These are phyloP conservation scores for Eimeria maxima DNA, from an alignment of 169 alveolate genomes.

Conservation along the genomic window DNA sequence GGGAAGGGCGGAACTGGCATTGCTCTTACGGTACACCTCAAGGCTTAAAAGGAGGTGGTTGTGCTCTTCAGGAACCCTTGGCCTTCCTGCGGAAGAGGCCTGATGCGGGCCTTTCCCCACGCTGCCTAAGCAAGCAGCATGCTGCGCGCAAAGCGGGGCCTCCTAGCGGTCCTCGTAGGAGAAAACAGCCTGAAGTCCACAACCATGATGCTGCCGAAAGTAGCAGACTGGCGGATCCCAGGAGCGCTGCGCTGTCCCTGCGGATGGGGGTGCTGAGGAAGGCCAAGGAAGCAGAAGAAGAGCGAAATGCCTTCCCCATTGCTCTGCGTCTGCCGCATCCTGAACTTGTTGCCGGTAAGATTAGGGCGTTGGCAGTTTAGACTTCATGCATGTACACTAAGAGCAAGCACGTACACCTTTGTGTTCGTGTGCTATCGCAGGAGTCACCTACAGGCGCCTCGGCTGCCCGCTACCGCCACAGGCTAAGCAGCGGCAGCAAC, in stretches of 20 bases:
- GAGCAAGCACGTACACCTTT: neutral
- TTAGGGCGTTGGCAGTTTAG: no score
- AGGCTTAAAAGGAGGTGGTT: neutral
- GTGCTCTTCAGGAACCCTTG: neutral
- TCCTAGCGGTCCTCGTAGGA: neutral
- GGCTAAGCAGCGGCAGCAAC: neutral
- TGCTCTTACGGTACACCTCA: neutral
- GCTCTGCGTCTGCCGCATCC: conserved; percentile 48
- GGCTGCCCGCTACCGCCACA: conserved; percentile 15
- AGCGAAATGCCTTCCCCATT: conserved; percentile 26
- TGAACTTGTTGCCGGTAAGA: conserved; percentile 66
- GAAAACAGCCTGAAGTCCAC: neutral
- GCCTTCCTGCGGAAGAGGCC: neutral
- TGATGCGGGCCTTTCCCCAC: neutral
- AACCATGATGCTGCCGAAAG: neutral
- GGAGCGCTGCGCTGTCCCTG: conserved; percentile 15
- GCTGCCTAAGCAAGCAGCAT: neutral
- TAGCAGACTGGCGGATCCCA: neutral
- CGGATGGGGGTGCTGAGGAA: conserved; percentile 16
- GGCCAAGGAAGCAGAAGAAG: conserved; percentile 30
- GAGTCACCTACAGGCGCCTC: conserved; percentile 64
- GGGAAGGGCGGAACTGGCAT: neutral
- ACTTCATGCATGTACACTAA: neutral
- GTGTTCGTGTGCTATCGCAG: neutral
- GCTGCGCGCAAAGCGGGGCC: neutral